Evolutionary conservation across 192 early-diverging fungal genomes (phyloP).

Genomic region (Coemansia sp.): DNA sequence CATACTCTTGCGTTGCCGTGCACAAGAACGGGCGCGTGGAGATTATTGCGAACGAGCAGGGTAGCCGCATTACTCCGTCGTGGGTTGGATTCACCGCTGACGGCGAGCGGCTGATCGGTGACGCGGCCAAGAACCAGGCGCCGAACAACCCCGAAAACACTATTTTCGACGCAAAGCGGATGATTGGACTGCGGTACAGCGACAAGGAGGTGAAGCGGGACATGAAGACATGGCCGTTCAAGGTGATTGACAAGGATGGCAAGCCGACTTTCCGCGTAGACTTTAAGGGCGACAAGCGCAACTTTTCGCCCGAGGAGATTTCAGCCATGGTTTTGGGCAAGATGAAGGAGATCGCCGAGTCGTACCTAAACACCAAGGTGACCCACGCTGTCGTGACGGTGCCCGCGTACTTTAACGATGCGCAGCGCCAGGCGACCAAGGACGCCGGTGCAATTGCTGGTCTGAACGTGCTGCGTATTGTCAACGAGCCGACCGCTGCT

Average conservation of each 20-base stretch:
- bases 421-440: constrained; percentile 93
- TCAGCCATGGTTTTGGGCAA: constrained; percentile 95
- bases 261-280: constrained; percentile 82
- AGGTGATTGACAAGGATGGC: constrained; percentile 74
- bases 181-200: constrained; percentile 85
- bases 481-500: constrained; percentile 92
- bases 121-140: constrained; percentile 94
- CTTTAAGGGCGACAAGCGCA: constrained; percentile 84
- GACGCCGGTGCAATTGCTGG: constrained; percentile 86
- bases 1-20: constrained; percentile 90
- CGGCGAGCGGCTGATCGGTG: constrained; percentile 88
- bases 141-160: constrained; percentile 88
- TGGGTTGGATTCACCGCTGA: constrained; percentile 88
- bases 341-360: constrained; percentile 94
- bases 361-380: constrained; percentile 82
- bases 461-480: constrained; percentile 80
- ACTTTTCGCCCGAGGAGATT: constrained; percentile 92
- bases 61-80: constrained; percentile 92
- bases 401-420: constrained; percentile 96
- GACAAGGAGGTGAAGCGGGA: constrained; percentile 90
- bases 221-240: constrained; percentile 96
- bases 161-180: constrained; percentile 90
- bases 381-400: constrained; percentile 95
- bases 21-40: constrained; percentile 93
- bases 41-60: constrained; percentile 98